Base-by-base conservation (phyloP, 495 filamentous ascomycete species). In the Letharia columbiana region DNA sequence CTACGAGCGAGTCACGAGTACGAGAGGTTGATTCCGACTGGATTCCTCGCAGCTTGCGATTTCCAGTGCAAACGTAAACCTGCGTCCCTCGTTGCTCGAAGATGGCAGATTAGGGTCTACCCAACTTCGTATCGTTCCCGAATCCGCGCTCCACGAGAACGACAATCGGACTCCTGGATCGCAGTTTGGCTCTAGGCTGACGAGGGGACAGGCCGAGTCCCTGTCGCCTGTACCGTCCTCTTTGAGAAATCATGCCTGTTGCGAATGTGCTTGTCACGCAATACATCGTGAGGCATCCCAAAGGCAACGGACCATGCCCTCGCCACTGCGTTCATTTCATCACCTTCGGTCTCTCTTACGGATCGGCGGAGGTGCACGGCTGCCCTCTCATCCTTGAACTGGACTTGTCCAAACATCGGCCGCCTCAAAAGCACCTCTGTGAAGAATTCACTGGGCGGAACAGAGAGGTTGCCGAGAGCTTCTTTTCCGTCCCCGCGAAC, bases 241-340 rank as follows among this genome's bases (percentile, higher is more conserved):
- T 28, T 28, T 10, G 3, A 35, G 6, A 17, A 8, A 56, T 17
- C 33, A 37, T 57, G 54, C 31, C 54, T 57, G 12, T 0, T 28
- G 6, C 3, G 28, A 3, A 31, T 8, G 4, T 28, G 23, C 52
- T 31, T 35, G 52, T 56, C 28, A 4, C 28, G 5, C 35, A 17
- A 17, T 35, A 5, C 33, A 9, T 23, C 54, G 6, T 57, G 17
- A 57, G 33, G 6, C 54, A 57, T 37, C 54, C 1, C 9, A 33
- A 20, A 9, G 33, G 54, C 54, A 37, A 37, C 6, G 18, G 10
- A 18, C 0, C 31, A 10, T 15, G 17, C 54, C 1, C 0, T 9
- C 31, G 44, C 28, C 15, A 17, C 17, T 57, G 50, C 49, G 42
- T 64, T 11, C 45, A 64, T 33, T 50, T 66, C 57, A 42, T 58